Base-by-base conservation (phyloP, 352 stramenopile species). In the Pythium catenulatum region DNA sequence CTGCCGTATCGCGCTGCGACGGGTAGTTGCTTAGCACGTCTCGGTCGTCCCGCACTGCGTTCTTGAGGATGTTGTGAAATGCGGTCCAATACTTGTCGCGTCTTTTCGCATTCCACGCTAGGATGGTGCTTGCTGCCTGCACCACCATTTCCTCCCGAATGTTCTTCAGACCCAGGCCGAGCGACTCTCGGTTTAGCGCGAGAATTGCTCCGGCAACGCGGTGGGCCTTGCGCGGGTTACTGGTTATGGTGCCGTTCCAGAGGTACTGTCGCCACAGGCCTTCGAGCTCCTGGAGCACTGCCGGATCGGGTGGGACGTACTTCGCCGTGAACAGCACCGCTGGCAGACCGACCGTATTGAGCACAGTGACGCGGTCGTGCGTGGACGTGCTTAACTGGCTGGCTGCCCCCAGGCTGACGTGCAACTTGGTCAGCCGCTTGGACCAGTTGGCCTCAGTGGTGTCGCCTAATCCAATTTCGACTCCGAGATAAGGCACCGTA, bases 321-420 rank as follows among this genome's bases (percentile, higher is more conserved):
- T 70, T 59, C 15, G 72, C 65, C 2, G 82, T 80, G 58, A 88
- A 88, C 0, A 81, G 56, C 3, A 88, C 25, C 2, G 39, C 23
- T 32, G 82, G 74, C 0, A 85, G 8, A 1, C 34, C 68, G 25
- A 81, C 45, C 21, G 68, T 46, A 27, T 88, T 88, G 14, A 56
- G 6, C 5, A 80, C 34, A 2, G n/a, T 34, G 34, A 82, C 48
- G 5, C 74, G 39, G 34, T 63, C 54, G 3, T 8, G 41, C 27
- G 63, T n/a, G 37, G 37, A 63, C 19, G 25, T 74, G 39, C 34
- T 63, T 1, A 80, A 8, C 30, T 15, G 23, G 15, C 4, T 23
- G 30, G 34, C 46, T 3, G 39, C 50, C 1, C 45, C 32, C 17
- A 86, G 66, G 19, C 68, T 30, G 4, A n/a, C 56, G 2, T 34